Evolutionary conservation across 2,329 filamentous ascomycete genomes (phyloP), one percentile per base, ranked within the genome.

Genomic region (Botryosphaeria dothidea): DNA sequence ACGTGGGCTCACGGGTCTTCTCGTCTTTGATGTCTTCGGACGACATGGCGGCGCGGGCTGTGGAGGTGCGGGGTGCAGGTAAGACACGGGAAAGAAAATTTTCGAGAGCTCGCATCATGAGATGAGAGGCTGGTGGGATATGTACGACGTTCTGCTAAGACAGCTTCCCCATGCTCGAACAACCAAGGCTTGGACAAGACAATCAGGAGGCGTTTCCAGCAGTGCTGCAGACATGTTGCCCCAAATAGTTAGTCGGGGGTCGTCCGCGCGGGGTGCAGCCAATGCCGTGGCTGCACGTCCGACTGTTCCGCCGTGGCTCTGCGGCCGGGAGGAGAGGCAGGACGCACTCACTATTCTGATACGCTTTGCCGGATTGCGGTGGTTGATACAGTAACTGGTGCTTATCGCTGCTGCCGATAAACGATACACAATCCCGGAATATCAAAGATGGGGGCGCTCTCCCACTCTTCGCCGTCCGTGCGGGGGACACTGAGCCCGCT

Each of bases 401-500:
- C 56, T 60, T 60, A 60, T 60, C 56, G 54, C 31, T 9, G 21
- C 21, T 19, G 25, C 25, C 27, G 41, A 60, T 46, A 60, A 15
- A 13, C 23, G 23, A 29, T 58, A 13, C 23, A 21, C n/a, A 17
- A n/a, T 19, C 52, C 52, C 29, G 31, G 17, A 13, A 46, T 60
- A 60, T 60, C 58, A 48, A 51, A 36, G 34, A 51, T 49, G 43
- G 58, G 58, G 58, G 45, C 4, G 21, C 13, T 41, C 19, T 62
- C 58, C 58, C 58, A 62, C 58, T 62, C 57, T 62, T 51, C 58
- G 56, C 27, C 46, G 31, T 31, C 23, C 17, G 45, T 51, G 58
- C 43, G 58, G 58, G 45, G 58, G n/a, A 36, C n/a, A 11, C 7
- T 34, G n/a, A 51, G 56, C 51, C 31, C n/a, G 8, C 19, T 7